Evolutionary conservation across 768 basidiomycete genomes (phyloP).

Genomic region (Dioszegia aurantiaca): DNA sequence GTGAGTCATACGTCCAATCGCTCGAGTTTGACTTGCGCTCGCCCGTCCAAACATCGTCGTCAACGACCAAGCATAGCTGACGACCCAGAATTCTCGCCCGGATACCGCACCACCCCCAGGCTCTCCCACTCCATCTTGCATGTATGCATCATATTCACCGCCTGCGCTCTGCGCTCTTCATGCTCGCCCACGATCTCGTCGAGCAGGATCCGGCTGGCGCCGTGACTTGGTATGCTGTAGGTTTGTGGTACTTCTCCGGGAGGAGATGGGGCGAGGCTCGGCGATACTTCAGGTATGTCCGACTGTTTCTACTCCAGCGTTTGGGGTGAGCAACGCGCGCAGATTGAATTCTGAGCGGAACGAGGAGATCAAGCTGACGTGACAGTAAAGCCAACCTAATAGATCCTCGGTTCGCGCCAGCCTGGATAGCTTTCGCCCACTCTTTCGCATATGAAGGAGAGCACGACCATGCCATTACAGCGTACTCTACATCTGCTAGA

Average conservation of each 20-base stretch:
- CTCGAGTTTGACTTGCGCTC: no score
- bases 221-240: constrained; percentile 97
- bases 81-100: constrained; percentile 71
- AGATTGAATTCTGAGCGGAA: background rate
- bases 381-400: constrained; percentile 88
- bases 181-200: constrained; percentile 93
- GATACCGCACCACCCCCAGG: constrained; percentile 79
- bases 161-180: constrained; percentile 87
- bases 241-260: constrained; percentile 87
- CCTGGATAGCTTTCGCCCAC: constrained; percentile 97
- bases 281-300: constrained; percentile 81
- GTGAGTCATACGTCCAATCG: no score
- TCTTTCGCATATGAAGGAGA: constrained; percentile 96
- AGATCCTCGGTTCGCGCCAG: constrained; percentile 92
- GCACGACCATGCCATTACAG: constrained; percentile 96
- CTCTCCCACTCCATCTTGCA: constrained; percentile 90
- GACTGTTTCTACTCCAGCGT: background rate
- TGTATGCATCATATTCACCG: constrained; percentile 96
- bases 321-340: no score
- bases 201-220: constrained; percentile 89
- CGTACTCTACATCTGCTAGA: constrained; percentile 92
- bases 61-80: constrained; percentile 1
- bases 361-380: constrained; percentile 2
- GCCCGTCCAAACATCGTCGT: no score
- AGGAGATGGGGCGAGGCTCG: constrained; percentile 86